Conservation (phyloP, 805 yeast species). For the Jamesozyma gamospora region DNA sequence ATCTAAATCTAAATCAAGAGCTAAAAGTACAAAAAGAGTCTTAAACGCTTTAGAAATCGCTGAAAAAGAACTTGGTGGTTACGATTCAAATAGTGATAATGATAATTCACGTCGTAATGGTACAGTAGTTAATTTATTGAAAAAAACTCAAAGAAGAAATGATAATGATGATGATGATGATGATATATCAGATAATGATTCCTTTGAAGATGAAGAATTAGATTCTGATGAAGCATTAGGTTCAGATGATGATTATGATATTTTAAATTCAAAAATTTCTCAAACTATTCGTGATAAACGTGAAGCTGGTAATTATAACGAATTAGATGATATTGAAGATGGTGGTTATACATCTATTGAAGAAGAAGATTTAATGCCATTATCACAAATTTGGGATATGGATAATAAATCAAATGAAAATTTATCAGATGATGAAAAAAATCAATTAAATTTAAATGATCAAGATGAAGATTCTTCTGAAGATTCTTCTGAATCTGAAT, state of each 20-base stretch:
- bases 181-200: conserved; percentile 23
- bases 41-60: conserved; percentile 46
- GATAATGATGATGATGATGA: conserved; percentile 10
- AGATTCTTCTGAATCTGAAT: conserved; percentile 5
- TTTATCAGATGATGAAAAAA: conserved; percentile 16
- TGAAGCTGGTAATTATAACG: conserved; percentile 25
- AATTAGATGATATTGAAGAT: conserved; percentile 55
- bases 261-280: conserved; percentile 54
- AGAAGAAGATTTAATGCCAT: conserved; percentile 60
- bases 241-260: conserved; percentile 64
- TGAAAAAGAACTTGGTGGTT: conserved; percentile 29
- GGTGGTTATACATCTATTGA: conserved; percentile 37
- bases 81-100: conserved; percentile 27
- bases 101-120: conserved; percentile 25
- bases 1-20: conserved; percentile 19
- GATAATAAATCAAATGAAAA: conserved; percentile 38
- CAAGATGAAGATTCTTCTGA: conserved; percentile 14
- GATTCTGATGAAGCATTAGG: conserved; percentile 87
- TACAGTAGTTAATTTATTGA: conserved; percentile 32
- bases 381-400: conserved; percentile 85
- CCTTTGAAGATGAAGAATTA: conserved; percentile 53
- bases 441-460: conserved; percentile 7
- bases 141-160: conserved; percentile 8
- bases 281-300: conserved; percentile 56
- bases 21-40: conserved; percentile 30